Evolutionary conservation across 75 land plant genomes (phyloP), one percentile per base, ranked within the genome.

Genomic region (Isoetes taiwanensis): DNA sequence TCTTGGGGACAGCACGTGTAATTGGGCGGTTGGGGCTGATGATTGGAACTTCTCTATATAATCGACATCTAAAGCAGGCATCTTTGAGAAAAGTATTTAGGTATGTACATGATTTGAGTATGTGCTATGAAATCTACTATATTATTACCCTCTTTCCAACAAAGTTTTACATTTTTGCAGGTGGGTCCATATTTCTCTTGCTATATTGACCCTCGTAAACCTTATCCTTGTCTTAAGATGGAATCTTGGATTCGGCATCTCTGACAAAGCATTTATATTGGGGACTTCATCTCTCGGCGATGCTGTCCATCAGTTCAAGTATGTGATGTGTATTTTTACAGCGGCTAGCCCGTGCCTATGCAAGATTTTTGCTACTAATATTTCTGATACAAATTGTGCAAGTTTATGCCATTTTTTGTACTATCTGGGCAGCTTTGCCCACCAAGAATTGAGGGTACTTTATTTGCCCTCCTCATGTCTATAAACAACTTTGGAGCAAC

Each of bases 401-500:
- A 85, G 78, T 72, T 85, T 52, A 85, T 85, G 90, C 90, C 85
- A 21, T 85, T 85, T 63, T 58, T 85, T 57, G 78, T 85, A 27
- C 57, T 85, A 31, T 85, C 90, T 10, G 90, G 85, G n/a, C 76
- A 68, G 66, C 69, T 85, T 11, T 85, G 90, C 52, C 84, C 86
- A 8, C 85, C 90, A 14, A 85, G 90, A 33, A 85, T 85, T 23
- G 90, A 85, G 57, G 85, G 90, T 26, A 81, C 90, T 34, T 69
- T 85, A 2, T 85, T 85, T 74, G 82, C 90, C 14, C 82, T 85
- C 46, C 81, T 85, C 56, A 85, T 85, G 90, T 85, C 90, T 1
- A 71, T 85, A 41, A 81, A 81, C 64, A 85, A 85, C 59, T 58
- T 85, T 21, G 90, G 85, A 2, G 30, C 72, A 41, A 82, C 80